A percentile compares a stretch with the other conserved stretches of the same genome.
Conservation (phyloP, 495 filamentous ascomycete genomes). For the Aspergillus nidulans region DNA sequence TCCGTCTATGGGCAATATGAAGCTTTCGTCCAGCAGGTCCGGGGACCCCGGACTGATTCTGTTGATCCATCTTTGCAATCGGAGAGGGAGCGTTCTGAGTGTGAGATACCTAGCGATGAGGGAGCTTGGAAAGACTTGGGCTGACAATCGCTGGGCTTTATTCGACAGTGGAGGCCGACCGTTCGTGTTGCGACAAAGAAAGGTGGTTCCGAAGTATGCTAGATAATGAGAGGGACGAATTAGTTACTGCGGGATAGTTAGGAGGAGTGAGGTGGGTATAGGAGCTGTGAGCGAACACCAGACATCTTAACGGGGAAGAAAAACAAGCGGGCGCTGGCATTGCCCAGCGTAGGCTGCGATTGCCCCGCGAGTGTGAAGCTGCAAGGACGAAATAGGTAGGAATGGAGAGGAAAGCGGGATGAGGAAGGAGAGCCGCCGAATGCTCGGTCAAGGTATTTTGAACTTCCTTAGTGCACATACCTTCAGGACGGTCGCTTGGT, state of each 20-base stretch:
- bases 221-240: constrained; percentile 26
- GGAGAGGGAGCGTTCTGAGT: constrained; percentile 13
- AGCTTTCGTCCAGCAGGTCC: constrained; percentile 85
- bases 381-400: constrained; percentile 16
- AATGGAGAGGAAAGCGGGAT: constrained; percentile 20
- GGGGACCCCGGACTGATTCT: constrained; percentile 68
- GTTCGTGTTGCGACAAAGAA: constrained; percentile 22
- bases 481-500: constrained; percentile 4
- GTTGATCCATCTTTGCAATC: constrained; percentile 70
- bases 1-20: constrained; percentile 95
- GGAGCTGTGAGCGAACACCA: constrained; percentile 17
- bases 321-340: constrained; percentile 19
- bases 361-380: constrained; percentile 13
- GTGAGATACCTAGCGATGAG: constrained; percentile 10
- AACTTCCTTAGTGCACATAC: not conserved
- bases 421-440: constrained; percentile 4
- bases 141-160: constrained; percentile 5
- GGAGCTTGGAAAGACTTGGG: constrained; percentile 12
- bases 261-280: constrained; percentile 6
- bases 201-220: constrained; percentile 27
- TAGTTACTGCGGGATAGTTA: constrained; percentile 21
- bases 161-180: constrained; percentile 22
- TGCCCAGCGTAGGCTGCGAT: constrained; percentile 16
- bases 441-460: not conserved
- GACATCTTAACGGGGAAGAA: constrained; percentile 26